Base-by-base conservation (phyloP, 148 eudicot genomes). In the Amaranthus cruentus region DNA sequence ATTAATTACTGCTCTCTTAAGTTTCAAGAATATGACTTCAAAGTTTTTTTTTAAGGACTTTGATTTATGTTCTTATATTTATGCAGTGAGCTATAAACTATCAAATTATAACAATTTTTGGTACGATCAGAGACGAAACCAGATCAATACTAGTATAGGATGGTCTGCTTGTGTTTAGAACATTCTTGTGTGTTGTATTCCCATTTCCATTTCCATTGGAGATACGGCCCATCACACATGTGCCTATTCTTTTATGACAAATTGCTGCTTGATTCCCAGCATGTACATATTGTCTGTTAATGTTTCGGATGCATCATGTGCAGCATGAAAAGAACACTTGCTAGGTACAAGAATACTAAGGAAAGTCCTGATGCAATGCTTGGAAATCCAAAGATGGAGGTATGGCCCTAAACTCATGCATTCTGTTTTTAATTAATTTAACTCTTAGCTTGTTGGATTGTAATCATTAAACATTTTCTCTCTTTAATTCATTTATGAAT, bases 281-380 rank as follows among this genome's bases (percentile, higher is more conserved):
- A 47, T 50, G 48, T 21, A 15, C 57, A 48, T 6, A 42, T 12
- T 5, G 54, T 75, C 61, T 9, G 15, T 21, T 71, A 28, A 28
- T 28, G 38, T 28, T 68, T 64, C 7, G 68, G 49, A 4, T 62
- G 68, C 53, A 7, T 69, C 69, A 18, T 57, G 55, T 69, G 78
- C 85, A 87, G 93, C 84, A 85, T 89, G 89, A 76, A 78, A 65
- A 71, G 53, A 53, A 87, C 84, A 51, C 77, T 90, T 58, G 75
- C 84, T 72, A 86, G 92, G 72, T 90, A 90, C 80, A 81, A 65
- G 42, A 78, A 76, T 4, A 65, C 81, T 62, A 38, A 47, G 72
- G 85, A 79, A 13, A 55, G 72, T 50, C 64, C 86, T 66, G 82
- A 86, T 56, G 47, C 66, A 57, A 68, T 77, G 46, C 67, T 51